Evolutionary conservation across 2,329 filamentous ascomycete species (phyloP).

Genomic region (Chrysoporthe cubensis): DNA sequence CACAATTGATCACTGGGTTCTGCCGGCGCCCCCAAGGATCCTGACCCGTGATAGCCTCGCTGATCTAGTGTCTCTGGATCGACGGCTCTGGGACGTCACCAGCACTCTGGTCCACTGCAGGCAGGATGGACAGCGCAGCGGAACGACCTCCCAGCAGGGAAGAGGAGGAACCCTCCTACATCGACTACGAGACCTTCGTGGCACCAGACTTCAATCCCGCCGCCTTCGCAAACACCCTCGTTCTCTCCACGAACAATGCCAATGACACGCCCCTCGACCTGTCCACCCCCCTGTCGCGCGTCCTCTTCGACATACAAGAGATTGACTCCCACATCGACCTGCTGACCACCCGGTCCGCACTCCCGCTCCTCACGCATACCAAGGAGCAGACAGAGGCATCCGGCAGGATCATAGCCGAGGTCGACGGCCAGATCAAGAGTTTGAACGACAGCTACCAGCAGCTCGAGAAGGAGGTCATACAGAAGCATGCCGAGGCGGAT

Average conservation of each 20-base stretch:
- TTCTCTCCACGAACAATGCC: slow-evolving; percentile 88
- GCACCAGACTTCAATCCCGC: slow-evolving; percentile 80
- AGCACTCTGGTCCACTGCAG: neutral
- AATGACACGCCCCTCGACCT: slow-evolving; percentile 90
- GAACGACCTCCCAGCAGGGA: slow-evolving; percentile 35
- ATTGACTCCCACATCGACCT: slow-evolving; percentile 94
- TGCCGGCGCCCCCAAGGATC: neutral
- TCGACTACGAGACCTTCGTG: slow-evolving; percentile 93
- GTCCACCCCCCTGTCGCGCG: slow-evolving; percentile 87
- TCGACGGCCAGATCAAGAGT: slow-evolving; percentile 78
- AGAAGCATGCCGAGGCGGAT: slow-evolving; percentile 84
- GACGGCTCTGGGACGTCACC: neutral
- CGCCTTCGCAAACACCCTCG: slow-evolving; percentile 84
- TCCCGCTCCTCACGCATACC: slow-evolving; percentile 81
- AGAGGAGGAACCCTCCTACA: slow-evolving; percentile 76
- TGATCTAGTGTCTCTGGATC: neutral
- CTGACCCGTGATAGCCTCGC: neutral
- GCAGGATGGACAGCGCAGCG: slow-evolving; percentile 36
- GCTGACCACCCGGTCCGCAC: slow-evolving; percentile 81
- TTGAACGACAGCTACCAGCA: slow-evolving; percentile 85
- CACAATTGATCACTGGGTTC: neutral
- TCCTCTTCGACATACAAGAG: slow-evolving; percentile 95
- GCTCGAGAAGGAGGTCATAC: slow-evolving; percentile 82
- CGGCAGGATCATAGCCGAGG: slow-evolving; percentile 70
- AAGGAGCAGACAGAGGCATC: slow-evolving; percentile 74